Conservation (phyloP, 2,329 filamentous ascomycete genomes). For the Fusarium marasasianum region DNA sequence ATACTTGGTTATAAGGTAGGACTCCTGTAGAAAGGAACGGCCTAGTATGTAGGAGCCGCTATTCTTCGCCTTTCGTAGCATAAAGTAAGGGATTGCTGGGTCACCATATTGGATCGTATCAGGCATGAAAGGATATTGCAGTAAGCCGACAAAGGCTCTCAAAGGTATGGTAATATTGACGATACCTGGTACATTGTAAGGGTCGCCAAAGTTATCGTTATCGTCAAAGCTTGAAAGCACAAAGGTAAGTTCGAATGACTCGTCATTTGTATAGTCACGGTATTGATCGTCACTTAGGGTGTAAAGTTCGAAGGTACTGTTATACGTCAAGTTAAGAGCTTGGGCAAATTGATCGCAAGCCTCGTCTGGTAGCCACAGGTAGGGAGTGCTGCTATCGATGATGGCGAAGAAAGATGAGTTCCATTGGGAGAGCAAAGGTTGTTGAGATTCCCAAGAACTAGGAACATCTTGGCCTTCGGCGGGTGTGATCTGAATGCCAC, state of each 20-base stretch:
- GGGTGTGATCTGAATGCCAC: slow-evolving; percentile 61
- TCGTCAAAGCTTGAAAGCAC: slow-evolving; percentile 65
- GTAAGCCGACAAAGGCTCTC: slow-evolving; percentile 59
- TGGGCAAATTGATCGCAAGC: slow-evolving; percentile 73
- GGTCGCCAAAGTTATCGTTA: slow-evolving; percentile 60
- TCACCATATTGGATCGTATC: slow-evolving; percentile 55
- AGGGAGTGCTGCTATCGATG: slow-evolving; percentile 72
- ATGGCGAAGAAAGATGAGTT: slow-evolving; percentile 60
- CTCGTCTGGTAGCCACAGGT: slow-evolving; percentile 68
- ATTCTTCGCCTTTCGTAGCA: slow-evolving; percentile 65
- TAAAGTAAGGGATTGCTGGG: slow-evolving; percentile 68
- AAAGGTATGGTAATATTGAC: slow-evolving; percentile 66
- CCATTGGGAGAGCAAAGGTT: slow-evolving; percentile 54
- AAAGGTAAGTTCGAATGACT: slow-evolving; percentile 65
- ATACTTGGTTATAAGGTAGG: slow-evolving; percentile 67
- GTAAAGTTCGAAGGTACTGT: slow-evolving; percentile 71
- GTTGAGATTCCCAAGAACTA: slow-evolving; percentile 52
- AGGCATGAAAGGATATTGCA: slow-evolving; percentile 61
- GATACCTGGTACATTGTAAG: slow-evolving; percentile 59
- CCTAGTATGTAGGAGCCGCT: slow-evolving; percentile 69
- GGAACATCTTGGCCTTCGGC: slow-evolving; percentile 43
- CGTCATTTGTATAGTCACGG: slow-evolving; percentile 53
- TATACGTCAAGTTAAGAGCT: slow-evolving; percentile 71
- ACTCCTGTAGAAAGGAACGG: slow-evolving; percentile 75
- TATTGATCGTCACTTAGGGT: slow-evolving; percentile 68